Conservation (phyloP, 108 stramenopile genomes). For the Skeletonema marinoi region DNA sequence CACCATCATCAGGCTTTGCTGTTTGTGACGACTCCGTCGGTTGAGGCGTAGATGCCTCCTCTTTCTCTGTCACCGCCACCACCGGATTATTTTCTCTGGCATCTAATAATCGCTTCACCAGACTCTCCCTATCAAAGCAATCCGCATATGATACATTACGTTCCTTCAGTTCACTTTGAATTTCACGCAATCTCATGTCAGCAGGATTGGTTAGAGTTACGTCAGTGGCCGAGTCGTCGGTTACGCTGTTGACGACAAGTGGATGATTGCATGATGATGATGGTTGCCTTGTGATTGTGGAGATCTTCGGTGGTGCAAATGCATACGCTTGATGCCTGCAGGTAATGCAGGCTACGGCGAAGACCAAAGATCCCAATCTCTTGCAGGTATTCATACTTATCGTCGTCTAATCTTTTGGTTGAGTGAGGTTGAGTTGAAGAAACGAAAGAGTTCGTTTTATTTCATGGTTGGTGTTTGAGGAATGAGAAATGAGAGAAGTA, state of each 20-base stretch:
- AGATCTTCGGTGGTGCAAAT: background rate
- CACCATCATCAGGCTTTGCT: background rate
- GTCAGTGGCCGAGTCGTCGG: background rate
- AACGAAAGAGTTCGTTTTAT: no score
- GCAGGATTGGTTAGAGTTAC: background rate
- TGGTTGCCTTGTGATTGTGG: background rate
- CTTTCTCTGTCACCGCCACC: slow-evolving; percentile 1
- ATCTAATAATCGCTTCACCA: slow-evolving; percentile 53
- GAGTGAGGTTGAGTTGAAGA: no score
- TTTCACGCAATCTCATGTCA: slow-evolving; percentile 49
- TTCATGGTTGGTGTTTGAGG: no score
- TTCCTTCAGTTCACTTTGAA: slow-evolving; percentile 57
- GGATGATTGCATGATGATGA: background rate
- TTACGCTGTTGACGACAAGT: background rate
- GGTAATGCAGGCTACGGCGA: background rate
- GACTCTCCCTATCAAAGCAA: slow-evolving; percentile 77
- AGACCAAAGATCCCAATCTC: background rate
- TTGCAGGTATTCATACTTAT: background rate
- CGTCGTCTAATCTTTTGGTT: background rate
- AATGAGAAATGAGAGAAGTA: no score
- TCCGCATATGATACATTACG: slow-evolving; percentile 51
- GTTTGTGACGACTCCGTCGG: background rate
- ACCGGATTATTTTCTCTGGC: slow-evolving; percentile 41
- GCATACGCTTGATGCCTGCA: background rate
- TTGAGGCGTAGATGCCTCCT: background rate